Evolutionary conservation across 495 filamentous ascomycete species (phyloP), one percentile per base, ranked within the genome.

Genomic region (Gamarada debralockiae): DNA sequence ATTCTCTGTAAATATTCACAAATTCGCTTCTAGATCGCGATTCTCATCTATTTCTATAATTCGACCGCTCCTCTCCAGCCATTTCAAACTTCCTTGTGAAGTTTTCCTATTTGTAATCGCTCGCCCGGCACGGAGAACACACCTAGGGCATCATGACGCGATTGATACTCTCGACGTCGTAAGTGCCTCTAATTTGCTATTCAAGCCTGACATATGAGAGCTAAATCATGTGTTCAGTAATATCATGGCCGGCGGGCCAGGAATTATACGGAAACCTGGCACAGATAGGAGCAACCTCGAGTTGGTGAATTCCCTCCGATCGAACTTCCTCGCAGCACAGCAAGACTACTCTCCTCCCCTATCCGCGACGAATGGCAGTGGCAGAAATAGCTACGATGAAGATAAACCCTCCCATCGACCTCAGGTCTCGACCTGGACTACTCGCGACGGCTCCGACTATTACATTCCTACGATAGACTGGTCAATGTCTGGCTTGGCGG

Each of bases 141-240:
- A n/a, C n/a, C n/a, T n/a, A n/a, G n/a, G n/a, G n/a, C 29, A 58
- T n/a, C 27, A 89, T 84, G 73, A 82, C 82, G 73, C 88, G 89
- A 74, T 76, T 96, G 69, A 83, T 95, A 39, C 82, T 96, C 51
- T 95, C 89, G 29, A 95, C 90, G 41, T 91, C 88, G 88, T 92
- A 76, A 66, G 81, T 52, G 47, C n/a, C 33, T 31, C 22, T 23
- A 8, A 48, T 15, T 29, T 25, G 47, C 27, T 48, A 64, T 36
- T 44, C 40, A 43, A 7, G 7, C 40, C 22, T 25, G n/a, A 12
- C 17, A 27, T 41, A 46, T 43, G 20, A 43, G 7, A 18, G 20
- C 40, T 12, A 21, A n/a, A 22, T 22, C 15, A 43, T 43, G 13
- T 39, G 5, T 25, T 43, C 67, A 93, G 89, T 53, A 97, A 97